Evolutionary conservation across 106 monocot genomes (phyloP).

Genomic region (Acorus calamus): DNA sequence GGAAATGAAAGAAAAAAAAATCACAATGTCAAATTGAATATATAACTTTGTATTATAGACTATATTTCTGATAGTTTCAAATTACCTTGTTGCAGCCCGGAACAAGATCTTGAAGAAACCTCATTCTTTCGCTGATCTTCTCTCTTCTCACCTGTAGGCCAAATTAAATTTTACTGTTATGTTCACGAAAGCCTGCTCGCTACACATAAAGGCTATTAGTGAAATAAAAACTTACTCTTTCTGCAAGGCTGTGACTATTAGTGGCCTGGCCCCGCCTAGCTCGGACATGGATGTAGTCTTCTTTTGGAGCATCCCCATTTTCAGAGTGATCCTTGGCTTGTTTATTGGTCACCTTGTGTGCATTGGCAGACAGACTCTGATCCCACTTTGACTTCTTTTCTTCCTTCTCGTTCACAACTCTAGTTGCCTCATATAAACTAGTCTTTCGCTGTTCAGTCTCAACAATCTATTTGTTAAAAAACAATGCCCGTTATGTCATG

Average conservation of each 20-base stretch:
- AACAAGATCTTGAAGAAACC: conserved; percentile 78
- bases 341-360: conserved; percentile 11
- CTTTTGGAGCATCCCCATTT: conserved; percentile 12
- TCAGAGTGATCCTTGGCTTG: conserved; percentile 15
- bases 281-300: conserved; percentile 67
- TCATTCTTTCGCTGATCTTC: conserved; percentile 94
- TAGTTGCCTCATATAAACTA: conserved; percentile 10
- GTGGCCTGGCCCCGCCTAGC: conserved; percentile 87
- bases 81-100: conserved; percentile 88
- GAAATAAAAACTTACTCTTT: conserved; percentile 37
- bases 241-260: conserved; percentile 89
- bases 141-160: conserved; percentile 64
- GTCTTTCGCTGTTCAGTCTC: conserved; percentile 16
- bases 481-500: not conserved
- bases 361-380: not conserved
- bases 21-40: too few species aligned
- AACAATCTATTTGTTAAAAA: not conserved
- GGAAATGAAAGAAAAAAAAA: too few species aligned
- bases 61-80: too few species aligned
- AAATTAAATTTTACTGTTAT: not conserved
- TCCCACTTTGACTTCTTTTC: conserved; percentile 27
- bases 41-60: too few species aligned
- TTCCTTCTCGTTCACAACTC: conserved; percentile 12
- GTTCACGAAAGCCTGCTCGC: not conserved
- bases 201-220: too few species aligned